Evolutionary conservation across 768 basidiomycete species (phyloP), one percentile per base, ranked within the genome.

Genomic region (Naganishia onofrii): DNA sequence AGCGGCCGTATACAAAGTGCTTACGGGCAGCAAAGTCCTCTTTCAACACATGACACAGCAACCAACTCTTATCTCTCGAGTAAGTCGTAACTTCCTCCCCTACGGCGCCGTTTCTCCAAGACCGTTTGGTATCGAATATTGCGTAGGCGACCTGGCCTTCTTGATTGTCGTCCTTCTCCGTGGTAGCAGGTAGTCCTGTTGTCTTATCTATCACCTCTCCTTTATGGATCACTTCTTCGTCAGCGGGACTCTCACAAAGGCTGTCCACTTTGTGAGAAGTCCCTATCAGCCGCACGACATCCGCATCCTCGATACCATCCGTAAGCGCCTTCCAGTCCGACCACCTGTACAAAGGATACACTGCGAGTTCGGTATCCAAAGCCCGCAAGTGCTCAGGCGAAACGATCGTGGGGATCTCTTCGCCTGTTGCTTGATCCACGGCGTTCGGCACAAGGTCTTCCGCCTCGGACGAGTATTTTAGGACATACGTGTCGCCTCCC

Each of bases 51-150:
- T 77, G 19, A 5, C 71, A 72, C 60, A 82, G 57, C 13, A 81
- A 66, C 82, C 81, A 83, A 69, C 78, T 82, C 75, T 83, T 83
- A 72, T 83, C 83, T 60, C 68, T 76, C 21, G 81, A 78, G 69
- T 74, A 80, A 58, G 73, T 60, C 17, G 77, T 83, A 0, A 83
- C 60, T 53, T 82, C 81, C 55, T 81, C 81, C 0, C 82, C 83
- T 0, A 79, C 73, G 0, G 80, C 82, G 0, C 82, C 81, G 0
- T 70, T 57, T 26, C 75, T 74, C 83, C 83, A 83, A 42, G 80
- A 81, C 57, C 81, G 64, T 74, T 80, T 81, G 42, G 82, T 67
- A 44, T 81, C 76, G 46, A 82, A 81, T 36, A 51, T 42, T 0
- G 71, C 73, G 69, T 82, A 82, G 28, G 69, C 51, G 69, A 82